Evolutionary conservation across 441 rosid genomes (phyloP).

Genomic region (Syzygium malaccense): DNA sequence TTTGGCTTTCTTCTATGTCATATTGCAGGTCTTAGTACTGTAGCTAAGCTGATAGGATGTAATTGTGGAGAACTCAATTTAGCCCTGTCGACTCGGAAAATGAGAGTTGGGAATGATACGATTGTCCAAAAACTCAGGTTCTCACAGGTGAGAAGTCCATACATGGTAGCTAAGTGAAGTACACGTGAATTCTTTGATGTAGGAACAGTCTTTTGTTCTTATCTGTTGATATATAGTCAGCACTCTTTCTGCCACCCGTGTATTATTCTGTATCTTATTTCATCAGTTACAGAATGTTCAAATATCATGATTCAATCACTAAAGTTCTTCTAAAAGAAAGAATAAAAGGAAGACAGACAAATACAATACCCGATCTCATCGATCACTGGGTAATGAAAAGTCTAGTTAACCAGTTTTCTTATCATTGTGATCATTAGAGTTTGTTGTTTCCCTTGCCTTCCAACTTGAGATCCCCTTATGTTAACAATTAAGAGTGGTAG

Average conservation of each 20-base stretch:
- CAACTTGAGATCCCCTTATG: background rate
- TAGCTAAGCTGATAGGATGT: conserved; percentile 87
- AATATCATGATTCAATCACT: background rate
- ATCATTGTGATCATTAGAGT: background rate
- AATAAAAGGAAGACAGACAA: background rate
- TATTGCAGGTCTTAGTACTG: conserved; percentile 62
- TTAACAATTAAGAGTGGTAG: background rate
- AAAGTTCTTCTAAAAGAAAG: background rate
- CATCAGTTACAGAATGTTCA: background rate
- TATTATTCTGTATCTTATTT: background rate
- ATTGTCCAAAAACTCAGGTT: conserved; percentile 83
- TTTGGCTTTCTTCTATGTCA: background rate
- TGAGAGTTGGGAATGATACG: conserved; percentile 93
- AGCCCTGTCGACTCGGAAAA: conserved; percentile 85
- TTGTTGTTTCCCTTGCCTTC: background rate
- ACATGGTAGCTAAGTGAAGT: background rate
- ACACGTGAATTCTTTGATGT: background rate
- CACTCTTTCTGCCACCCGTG: background rate
- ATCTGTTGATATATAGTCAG: background rate
- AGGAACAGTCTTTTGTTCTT: background rate
- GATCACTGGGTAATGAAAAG: background rate
- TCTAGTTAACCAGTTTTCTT: background rate
- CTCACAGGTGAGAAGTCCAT: conserved; percentile 58
- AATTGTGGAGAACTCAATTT: conserved; percentile 52
- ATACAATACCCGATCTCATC: background rate